A percentile compares a stretch with the other conserved stretches of the same genome.
phyloP scores from a whole-genome alignment of 768 basidiomycete genomes.

The Naganishia onofrii region DNA sequence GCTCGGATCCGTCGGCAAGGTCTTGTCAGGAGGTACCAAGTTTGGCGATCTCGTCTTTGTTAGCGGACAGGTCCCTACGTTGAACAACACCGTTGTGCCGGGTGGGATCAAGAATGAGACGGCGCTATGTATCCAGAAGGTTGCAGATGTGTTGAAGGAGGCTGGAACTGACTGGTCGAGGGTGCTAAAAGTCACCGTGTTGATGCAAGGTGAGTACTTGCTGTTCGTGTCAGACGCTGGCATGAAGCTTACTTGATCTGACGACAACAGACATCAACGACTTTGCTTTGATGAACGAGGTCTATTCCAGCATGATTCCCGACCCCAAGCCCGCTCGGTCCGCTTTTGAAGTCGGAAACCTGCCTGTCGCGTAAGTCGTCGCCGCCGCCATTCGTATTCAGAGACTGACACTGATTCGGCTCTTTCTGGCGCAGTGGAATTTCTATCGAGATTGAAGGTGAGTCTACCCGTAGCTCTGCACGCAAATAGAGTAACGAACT shows the following conservation, averaged over 20 bases:
- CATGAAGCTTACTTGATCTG: background rate
- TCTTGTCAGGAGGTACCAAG: conserved; percentile 32
- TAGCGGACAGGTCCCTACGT: conserved; percentile 31
- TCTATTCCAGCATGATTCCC: conserved; percentile 33
- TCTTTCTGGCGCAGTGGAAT: conserved; percentile 9
- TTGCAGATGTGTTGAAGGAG: conserved; percentile 33
- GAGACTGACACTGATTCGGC: background rate
- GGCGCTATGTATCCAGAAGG: conserved; percentile 29
- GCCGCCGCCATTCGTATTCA: background rate
- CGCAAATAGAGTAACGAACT: too few relatives aligned
- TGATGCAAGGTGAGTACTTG: conserved; percentile 33
- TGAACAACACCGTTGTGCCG: conserved; percentile 33
- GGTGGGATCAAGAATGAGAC: conserved; percentile 38
- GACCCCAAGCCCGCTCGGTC: conserved; percentile 34
- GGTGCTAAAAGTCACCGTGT: conserved; percentile 34
- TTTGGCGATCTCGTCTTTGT: conserved; percentile 35
- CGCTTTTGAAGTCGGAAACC: conserved; percentile 34
- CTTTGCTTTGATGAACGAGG: conserved; percentile 37
- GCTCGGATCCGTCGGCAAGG: conserved; percentile 30
- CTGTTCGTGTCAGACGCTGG: background rate
- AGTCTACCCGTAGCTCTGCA: background rate
- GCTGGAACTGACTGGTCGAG: conserved; percentile 35
- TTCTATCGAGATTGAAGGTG: conserved; percentile 28
- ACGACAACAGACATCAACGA: conserved; percentile 32
- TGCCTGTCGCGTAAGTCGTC: conserved; percentile 32